Evolutionary conservation across 2,329 filamentous ascomycete genomes (phyloP), one percentile per base, ranked within the genome.

Genomic region (Aureobasidium pullulans): DNA sequence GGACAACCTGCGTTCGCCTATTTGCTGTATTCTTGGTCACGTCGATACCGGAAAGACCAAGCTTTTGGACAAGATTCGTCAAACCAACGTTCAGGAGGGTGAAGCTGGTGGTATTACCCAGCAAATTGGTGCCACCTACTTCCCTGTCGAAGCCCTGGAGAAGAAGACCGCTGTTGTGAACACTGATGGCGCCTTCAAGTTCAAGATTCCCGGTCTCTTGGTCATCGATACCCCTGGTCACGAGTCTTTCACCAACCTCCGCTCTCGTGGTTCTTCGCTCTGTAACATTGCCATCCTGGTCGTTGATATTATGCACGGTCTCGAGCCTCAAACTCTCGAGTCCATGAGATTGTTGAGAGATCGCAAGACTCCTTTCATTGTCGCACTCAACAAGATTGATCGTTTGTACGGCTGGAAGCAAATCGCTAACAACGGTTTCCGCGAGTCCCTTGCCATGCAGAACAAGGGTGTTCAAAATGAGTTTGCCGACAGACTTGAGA

Each of bases 11-110:
- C 90, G 94, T 61, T 97, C 94, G 42, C 94, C 94, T 57, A 99
- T 99, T 76, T 97, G 94, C 82, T 97, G 93, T 87, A 99, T 99
- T 83, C 85, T 99, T 64, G 94, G 94, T 69, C 94, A 99, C 84
- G 94, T 99, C 84, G 94, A 99, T 86, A 99, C 95, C 47, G 94
- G 94, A 74, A 99, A 99, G 80, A 99, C 94, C n/a, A 99, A 97
- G 79, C 81, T 99, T 64, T 83, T 99, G 61, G 94, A 99, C 81
- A 99, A 99, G 80, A 90, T 99, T 70, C 89, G 94, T 70, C 91
- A 96, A 75, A 97, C 94, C 60, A 97, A 99, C 71, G 94, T 99
- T 37, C 95, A 99, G 72, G 94, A 97, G 77, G 94, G 94, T 69
- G 94, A 99, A 83, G 95, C 94, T 42, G 95, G 94, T 81, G 94